These are phyloP conservation scores for Carex littledalei DNA, from an alignment of 176 grass and related monocot genomes.

Conservation along the genomic window DNA sequence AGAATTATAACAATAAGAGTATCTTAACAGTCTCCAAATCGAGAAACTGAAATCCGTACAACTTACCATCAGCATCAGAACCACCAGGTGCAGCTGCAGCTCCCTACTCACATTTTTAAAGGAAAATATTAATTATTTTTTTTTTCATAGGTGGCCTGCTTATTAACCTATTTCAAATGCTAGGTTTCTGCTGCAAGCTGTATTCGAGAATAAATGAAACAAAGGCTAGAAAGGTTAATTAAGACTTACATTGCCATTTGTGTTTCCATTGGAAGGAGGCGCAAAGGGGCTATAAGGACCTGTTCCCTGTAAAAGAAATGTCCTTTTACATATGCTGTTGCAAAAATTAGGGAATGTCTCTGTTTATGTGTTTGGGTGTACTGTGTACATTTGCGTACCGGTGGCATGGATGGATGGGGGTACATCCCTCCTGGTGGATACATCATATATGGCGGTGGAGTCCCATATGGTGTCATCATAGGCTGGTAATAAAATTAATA, in stretches of 20 bases:
- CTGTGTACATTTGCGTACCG: constrained; percentile 25
- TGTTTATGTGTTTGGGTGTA: not conserved
- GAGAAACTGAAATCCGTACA: constrained; percentile 14
- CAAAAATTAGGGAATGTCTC: not conserved
- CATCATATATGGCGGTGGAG: constrained; percentile 39
- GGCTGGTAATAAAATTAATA: constrained; percentile 27
- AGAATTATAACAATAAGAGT: constrained; percentile 1
- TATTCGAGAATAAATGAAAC: not conserved
- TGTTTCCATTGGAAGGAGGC: constrained; percentile 29
- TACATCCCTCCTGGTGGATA: constrained; percentile 51
- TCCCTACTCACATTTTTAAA: constrained; percentile 8
- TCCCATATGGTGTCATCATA: constrained; percentile 45
- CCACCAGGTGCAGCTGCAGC: constrained; percentile 29
- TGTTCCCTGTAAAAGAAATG: constrained; percentile 27
- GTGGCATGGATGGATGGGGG: constrained; percentile 44
- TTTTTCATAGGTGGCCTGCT: not conserved
- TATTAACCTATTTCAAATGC: not conserved
- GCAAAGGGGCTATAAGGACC: constrained; percentile 36
- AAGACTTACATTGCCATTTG: constrained; percentile 33
- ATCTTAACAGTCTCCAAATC: not conserved
- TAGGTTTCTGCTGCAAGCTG: not conserved
- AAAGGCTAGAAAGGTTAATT: not conserved
- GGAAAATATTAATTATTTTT: not conserved
- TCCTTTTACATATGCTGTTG: constrained; percentile 1
- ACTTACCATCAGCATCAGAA: constrained; percentile 36